Base-by-base conservation (phyloP, 805 yeast species). In the Candida chilensis region DNA sequence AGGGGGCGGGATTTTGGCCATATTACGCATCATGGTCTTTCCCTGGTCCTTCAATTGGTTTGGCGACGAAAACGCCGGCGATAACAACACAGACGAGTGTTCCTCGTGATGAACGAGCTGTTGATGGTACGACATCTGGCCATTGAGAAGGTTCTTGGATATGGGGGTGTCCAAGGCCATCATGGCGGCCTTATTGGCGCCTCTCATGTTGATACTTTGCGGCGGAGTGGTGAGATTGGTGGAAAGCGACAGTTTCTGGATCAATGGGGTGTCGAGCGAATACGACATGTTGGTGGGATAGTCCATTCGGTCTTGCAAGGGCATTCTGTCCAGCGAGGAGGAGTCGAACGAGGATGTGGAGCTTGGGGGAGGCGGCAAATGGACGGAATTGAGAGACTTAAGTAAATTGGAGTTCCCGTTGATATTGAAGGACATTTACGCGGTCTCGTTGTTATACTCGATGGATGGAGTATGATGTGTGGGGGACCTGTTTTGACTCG, bases 311-410 rank as follows among this genome's bases (percentile, higher is more conserved):
- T 15, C 21, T 24, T 10, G 18, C 10, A n/a, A 28, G 28, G 7
- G 11, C 30, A 8, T 22, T 17, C 20, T 12, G 17, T 10, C n/a
- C 24, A 5, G n/a, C n/a, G n/a, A n/a, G n/a, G n/a, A n/a, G n/a
- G n/a, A n/a, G n/a, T n/a, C n/a, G n/a, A n/a, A n/a, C n/a, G n/a
- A n/a, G n/a, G n/a, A n/a, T n/a, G n/a, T n/a, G n/a, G 21, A 9
- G 16, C 12, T 13, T 10, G 64, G 64, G 2, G 64, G 64, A 7
- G 64, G 64, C 5, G 65, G 65, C 16, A 59, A 47, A 30, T 59
- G 60, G 19, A 59, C 60, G 17, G 64, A 57, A 14, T 53, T 50
- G 35, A 58, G 37, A 15, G 64, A 57, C 41, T 52, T 56, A 32
- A 56, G 39, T 31, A 57, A 42, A 44, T 47, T 50, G 17, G 52